Evolutionary conservation across 2,329 filamentous ascomycete species (phyloP).

Genomic region (Ilyonectria sp.): DNA sequence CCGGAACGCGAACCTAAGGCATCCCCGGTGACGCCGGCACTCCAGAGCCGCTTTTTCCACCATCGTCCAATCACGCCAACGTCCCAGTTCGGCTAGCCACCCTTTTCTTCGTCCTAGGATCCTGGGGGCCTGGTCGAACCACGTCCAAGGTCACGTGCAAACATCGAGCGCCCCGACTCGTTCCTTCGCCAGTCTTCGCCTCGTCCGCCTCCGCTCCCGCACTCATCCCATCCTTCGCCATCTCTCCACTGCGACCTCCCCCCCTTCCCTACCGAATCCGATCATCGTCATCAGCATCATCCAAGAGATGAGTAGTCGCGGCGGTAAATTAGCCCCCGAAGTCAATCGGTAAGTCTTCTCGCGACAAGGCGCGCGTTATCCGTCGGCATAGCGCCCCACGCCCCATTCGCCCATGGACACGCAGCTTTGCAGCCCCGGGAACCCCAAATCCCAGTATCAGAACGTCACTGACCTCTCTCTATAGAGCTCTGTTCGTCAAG

Average conservation of each 20-base stretch:
- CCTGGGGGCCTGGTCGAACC: slow-evolving; percentile 37
- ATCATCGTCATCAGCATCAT: slow-evolving; percentile 53
- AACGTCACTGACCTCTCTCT: slow-evolving; percentile 51
- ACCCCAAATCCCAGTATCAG: slow-evolving; percentile 22
- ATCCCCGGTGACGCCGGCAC: slow-evolving; percentile 22
- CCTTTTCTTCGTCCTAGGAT: slow-evolving; percentile 20
- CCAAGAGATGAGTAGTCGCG: slow-evolving; percentile 96
- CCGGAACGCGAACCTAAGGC: slow-evolving; percentile 23
- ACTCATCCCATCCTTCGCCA: slow-evolving; percentile 47
- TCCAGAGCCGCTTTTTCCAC: slow-evolving; percentile 40
- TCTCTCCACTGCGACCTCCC: slow-evolving; percentile 45
- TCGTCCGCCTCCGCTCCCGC: slow-evolving; percentile 50
- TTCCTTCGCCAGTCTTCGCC: slow-evolving; percentile 48
- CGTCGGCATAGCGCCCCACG: slow-evolving; percentile 28
- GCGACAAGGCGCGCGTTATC: slow-evolving; percentile 31
- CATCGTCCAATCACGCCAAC: slow-evolving; percentile 42
- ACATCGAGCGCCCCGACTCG: slow-evolving; percentile 39
- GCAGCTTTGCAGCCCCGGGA: slow-evolving; percentile 31
- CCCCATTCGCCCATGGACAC: slow-evolving; percentile 22
- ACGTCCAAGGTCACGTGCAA: slow-evolving; percentile 48
- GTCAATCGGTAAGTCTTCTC: slow-evolving; percentile 83
- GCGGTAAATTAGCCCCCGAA: slow-evolving; percentile 98
- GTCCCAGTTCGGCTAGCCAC: slow-evolving; percentile 27
- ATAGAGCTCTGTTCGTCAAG: slow-evolving; percentile 99
- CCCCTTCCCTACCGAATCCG: slow-evolving; percentile 50